phyloP scores from a whole-genome alignment of 2,329 filamentous ascomycete genomes.

The Aspergillus sp. region DNA sequence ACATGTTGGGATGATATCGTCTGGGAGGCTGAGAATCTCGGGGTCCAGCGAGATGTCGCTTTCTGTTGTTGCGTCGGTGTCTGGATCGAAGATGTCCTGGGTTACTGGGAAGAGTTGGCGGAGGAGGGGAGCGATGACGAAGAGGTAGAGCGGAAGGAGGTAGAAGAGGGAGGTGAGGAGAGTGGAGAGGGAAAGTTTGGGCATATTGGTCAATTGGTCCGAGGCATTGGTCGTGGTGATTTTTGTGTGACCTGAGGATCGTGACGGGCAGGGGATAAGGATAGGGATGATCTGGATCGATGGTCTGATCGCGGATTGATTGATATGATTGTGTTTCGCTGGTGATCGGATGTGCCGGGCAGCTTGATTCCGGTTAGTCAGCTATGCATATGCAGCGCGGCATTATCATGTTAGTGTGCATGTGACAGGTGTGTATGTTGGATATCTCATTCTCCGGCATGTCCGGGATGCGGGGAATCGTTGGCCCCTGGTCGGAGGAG shows the following conservation, averaged over 20 bases:
- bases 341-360: not conserved
- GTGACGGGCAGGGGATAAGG: not conserved
- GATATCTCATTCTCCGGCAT: not conserved
- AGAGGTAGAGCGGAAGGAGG: constrained; percentile 40
- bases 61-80: constrained; percentile 14
- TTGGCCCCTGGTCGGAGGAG: not conserved
- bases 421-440: not conserved
- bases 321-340: constrained; percentile 1
- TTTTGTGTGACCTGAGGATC: not conserved
- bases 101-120: constrained; percentile 27
- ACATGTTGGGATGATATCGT: constrained; percentile 31
- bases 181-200: constrained; percentile 27
- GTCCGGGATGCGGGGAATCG: not conserved
- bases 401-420: not conserved
- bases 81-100: constrained; percentile 10
- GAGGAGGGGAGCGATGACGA: constrained; percentile 36
- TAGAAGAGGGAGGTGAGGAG: constrained; percentile 39
- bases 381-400: not conserved
- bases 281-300: not conserved
- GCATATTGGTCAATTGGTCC: constrained; percentile 14
- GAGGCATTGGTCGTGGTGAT: not conserved
- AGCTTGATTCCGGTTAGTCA: not conserved
- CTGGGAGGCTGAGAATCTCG: constrained; percentile 37
- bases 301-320: not conserved
- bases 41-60: constrained; percentile 23